These are phyloP conservation scores for Chlamydomonas eustigma DNA, from an alignment of 139 green algal species.

Conservation along the genomic window DNA sequence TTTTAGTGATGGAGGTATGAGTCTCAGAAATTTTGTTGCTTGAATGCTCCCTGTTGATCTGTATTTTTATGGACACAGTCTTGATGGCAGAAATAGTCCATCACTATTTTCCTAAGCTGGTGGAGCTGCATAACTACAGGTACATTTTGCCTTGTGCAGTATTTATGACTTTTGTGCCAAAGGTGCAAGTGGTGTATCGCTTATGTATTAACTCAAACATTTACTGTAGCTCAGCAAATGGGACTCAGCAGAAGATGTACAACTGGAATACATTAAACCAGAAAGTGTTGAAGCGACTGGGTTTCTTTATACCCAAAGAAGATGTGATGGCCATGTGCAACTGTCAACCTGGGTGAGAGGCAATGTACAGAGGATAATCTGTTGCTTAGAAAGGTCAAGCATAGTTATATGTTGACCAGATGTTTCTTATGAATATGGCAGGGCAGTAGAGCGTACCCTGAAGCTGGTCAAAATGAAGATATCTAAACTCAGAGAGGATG, in stretches of 20 bases:
- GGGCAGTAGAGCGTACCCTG: conserved; percentile 74
- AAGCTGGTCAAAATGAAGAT: conserved; percentile 75
- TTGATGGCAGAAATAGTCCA: conserved; percentile 82
- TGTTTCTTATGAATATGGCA: no score
- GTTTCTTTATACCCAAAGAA: conserved; percentile 56
- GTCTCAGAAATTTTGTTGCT: no score
- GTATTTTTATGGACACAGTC: conserved; percentile 51
- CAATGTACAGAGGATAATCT: background rate
- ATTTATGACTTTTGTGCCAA: no score
- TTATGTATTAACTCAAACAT: no score
- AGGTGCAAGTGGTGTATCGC: no score
- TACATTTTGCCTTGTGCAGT: conserved; percentile 4
- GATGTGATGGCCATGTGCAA: conserved; percentile 60
- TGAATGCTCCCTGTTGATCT: no score
- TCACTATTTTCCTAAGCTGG: conserved; percentile 78
- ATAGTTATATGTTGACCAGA: background rate
- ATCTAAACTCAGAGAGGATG: conserved; percentile 37
- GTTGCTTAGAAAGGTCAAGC: background rate
- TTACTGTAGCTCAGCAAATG: conserved; percentile 65
- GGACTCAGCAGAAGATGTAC: conserved; percentile 85
- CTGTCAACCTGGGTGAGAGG: conserved; percentile 33
- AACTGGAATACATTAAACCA: conserved; percentile 94
- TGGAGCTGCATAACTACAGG: conserved; percentile 97
- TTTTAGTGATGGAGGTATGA: conserved; percentile 85
- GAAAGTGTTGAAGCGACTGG: conserved; percentile 79